Conservation (phyloP, 495 filamentous ascomycete species). For the Thermochaetoides thermophila region DNA sequence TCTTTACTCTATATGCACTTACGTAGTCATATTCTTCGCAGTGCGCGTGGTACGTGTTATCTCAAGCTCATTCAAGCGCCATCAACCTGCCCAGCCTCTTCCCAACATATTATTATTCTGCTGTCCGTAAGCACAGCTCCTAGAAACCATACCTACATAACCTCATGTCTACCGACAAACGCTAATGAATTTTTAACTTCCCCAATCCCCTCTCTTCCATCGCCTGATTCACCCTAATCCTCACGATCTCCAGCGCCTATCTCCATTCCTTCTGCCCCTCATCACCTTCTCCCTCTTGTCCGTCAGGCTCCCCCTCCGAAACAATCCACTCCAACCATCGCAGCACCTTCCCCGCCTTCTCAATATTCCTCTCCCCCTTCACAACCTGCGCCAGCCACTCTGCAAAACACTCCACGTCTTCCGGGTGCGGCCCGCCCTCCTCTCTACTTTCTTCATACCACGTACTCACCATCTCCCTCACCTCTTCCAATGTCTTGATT, state of each 20-base stretch:
- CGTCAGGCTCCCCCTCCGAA: too few relatives aligned
- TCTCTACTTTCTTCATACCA: constrained; percentile 53
- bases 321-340: constrained; percentile 63
- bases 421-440: constrained; percentile 51
- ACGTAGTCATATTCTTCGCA: too few relatives aligned
- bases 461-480: constrained; percentile 34
- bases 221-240: constrained; percentile 44
- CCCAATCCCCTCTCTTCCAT: constrained; percentile 50
- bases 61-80: too few relatives aligned
- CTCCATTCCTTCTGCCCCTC: constrained; percentile 21
- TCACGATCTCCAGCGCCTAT: constrained; percentile 38
- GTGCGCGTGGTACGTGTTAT: too few relatives aligned
- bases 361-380: constrained; percentile 56
- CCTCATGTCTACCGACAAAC: too few relatives aligned
- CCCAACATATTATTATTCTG: too few relatives aligned
- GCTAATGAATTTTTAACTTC: not conserved
- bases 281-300: constrained; percentile 14
- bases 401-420: constrained; percentile 59
- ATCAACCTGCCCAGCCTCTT: too few relatives aligned
- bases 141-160: too few relatives aligned
- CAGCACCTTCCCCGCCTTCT: constrained; percentile 25
- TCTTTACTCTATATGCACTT: too few relatives aligned
- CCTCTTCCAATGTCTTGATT: constrained; percentile 13
- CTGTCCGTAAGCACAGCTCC: too few relatives aligned
- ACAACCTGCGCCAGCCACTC: constrained; percentile 57